Evolutionary conservation across 2,329 filamentous ascomycete genomes (phyloP), one percentile per base, ranked within the genome.

Genomic region (Trichoderma sp.): DNA sequence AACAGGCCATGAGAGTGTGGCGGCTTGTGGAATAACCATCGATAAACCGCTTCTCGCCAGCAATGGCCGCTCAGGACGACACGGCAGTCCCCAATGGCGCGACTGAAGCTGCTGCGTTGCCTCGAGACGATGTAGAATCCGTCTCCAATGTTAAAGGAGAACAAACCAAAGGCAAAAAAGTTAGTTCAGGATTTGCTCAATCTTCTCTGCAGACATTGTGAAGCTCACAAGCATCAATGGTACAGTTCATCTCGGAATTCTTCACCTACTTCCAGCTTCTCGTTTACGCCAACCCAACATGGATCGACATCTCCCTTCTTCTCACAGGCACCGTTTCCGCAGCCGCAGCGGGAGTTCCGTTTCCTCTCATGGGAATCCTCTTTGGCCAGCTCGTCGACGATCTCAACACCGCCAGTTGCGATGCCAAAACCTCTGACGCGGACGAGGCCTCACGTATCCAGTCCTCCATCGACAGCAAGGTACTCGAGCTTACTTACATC

Each of bases 301-400:
- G 77, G 73, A 68, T 81, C 67, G 83, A 84, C 69, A 74, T 80
- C 68, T 54, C 75, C n/a, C 77, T 84, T 57, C 76, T 84, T 45
- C 13, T 79, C 17, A 71, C 78, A 29, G 83, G 82, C 50, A 78
- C 76, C 39, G 52, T 82, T 50, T 79, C 80, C 64, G 83, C 86
- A 64, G 84, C 86, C 53, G 85, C 82, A 29, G 84, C 87, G n/a
- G 88, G 87, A 56, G 81, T 87, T 4, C 87, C 88, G 0, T 88
- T 89, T 67, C 88, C 88, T 15, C 78, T 90, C 22, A 85, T 90
- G 73, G 87, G 85, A 63, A 86, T 90, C 69, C 80, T 90, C 64
- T 90, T 90, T 71, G 87, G 88, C 66, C 80, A 89, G 75, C 83
- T 90, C 6, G 81, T 90, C 70, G 86, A 90, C 73, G 81, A 86